Evolutionary conservation across 768 basidiomycete genomes (phyloP).

Genomic region (Trametes gibbosa): DNA sequence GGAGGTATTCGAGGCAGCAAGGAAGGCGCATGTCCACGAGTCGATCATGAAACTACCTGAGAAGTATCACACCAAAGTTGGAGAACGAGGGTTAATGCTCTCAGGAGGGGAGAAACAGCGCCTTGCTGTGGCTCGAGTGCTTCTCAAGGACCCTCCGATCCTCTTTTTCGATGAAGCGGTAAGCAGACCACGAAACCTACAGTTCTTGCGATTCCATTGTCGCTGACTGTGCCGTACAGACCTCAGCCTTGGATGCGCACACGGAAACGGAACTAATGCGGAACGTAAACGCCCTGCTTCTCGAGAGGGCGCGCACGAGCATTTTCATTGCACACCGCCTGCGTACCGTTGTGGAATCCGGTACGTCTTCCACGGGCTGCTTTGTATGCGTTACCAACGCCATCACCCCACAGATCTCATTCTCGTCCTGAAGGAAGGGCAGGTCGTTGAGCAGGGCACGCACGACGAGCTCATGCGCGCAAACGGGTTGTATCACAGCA

Average conservation of each 20-base stretch:
- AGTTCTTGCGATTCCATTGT: not conserved
- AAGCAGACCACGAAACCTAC: slow-evolving; percentile 32
- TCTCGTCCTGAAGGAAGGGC: slow-evolving; percentile 89
- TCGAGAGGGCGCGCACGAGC: slow-evolving; percentile 81
- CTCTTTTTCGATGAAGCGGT: slow-evolving; percentile 99
- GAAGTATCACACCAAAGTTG: slow-evolving; percentile 87
- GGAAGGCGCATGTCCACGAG: slow-evolving; percentile 83
- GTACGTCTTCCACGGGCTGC: slow-evolving; percentile 33
- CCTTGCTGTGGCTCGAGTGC: slow-evolving; percentile 86
- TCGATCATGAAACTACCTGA: slow-evolving; percentile 81
- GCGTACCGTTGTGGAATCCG: slow-evolving; percentile 88
- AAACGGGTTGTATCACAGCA: slow-evolving; percentile 70
- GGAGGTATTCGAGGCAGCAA: slow-evolving; percentile 81
- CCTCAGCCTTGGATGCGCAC: slow-evolving; percentile 91
- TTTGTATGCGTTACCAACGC: not conserved
- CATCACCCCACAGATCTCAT: slow-evolving; percentile 64
- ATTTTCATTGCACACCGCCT: slow-evolving; percentile 96
- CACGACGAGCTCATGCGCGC: slow-evolving; percentile 79
- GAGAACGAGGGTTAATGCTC: slow-evolving; percentile 96
- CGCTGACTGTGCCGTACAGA: slow-evolving; percentile 44
- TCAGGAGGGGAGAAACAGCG: slow-evolving; percentile 99
- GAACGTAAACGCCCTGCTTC: slow-evolving; percentile 79
- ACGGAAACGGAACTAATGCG: slow-evolving; percentile 95
- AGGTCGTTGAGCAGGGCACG: slow-evolving; percentile 89
- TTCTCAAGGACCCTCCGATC: slow-evolving; percentile 94